Percentiles rank a stretch among this genome's conserved stretches.
These are phyloP conservation scores for Chlorella sorokiniana DNA, from an alignment of 139 green algal genomes.

Conservation along the genomic window DNA sequence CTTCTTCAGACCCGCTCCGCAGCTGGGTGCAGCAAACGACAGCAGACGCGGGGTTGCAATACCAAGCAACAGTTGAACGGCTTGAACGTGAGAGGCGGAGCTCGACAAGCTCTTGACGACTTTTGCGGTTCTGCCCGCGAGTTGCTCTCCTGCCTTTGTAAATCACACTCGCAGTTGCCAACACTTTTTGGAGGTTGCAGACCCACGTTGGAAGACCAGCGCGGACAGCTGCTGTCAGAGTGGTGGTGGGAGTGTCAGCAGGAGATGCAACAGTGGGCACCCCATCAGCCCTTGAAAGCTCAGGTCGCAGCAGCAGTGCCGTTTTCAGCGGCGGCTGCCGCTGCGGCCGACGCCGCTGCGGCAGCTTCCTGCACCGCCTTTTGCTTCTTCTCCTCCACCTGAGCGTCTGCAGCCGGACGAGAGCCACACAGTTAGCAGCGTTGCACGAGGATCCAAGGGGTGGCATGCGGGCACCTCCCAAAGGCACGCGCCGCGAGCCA, in stretches of 20 bases:
- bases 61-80: not conserved
- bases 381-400: constrained; percentile 49
- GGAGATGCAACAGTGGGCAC: not conserved
- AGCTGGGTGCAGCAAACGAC: constrained; percentile 28
- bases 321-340: constrained; percentile 5
- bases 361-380: constrained; percentile 26
- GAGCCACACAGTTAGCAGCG: too few species aligned
- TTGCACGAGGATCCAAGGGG: too few species aligned
- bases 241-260: not conserved
- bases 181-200: too few species aligned
- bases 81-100: not conserved
- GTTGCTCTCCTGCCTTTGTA: not conserved
- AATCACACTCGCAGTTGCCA: too few species aligned
- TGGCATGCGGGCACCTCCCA: too few species aligned
- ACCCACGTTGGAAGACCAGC: too few species aligned
- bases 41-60: constrained; percentile 8
- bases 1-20: constrained; percentile 24
- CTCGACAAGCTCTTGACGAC: too few species aligned
- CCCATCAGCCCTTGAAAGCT: not conserved
- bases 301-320: constrained; percentile 2
- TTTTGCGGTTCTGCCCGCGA: too few species aligned
- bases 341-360: constrained; percentile 10
- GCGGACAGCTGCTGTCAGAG: too few species aligned
- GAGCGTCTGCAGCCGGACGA: constrained; percentile 47
- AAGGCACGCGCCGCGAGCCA: too few species aligned